phyloP scores from a whole-genome alignment of 352 stramenopile genomes.

The Globisporangium perplexum region DNA sequence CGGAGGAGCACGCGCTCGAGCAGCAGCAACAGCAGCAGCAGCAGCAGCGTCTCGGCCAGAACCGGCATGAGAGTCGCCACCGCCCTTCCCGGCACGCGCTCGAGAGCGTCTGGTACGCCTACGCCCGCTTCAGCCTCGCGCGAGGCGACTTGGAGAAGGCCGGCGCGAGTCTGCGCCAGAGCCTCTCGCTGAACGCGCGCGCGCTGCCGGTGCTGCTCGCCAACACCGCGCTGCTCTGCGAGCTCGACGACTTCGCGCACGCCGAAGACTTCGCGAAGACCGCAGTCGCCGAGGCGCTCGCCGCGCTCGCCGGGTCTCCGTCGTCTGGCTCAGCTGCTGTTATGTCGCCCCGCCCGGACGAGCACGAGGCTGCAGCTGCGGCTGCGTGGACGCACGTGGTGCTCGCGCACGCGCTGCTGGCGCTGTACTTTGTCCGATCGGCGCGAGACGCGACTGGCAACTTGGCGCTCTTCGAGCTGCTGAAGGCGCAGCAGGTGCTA shows the following conservation, averaged over 20 bases:
- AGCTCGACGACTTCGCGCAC: constrained; percentile 41
- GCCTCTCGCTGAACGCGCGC: constrained; percentile 42
- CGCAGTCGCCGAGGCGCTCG: constrained; percentile 20
- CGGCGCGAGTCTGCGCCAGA: constrained; percentile 45
- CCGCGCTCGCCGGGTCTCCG: constrained; percentile 11
- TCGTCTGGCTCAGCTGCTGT: no score
- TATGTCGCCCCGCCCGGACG: not conserved
- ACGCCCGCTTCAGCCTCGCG: constrained; percentile 49
- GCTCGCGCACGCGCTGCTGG: constrained; percentile 55
- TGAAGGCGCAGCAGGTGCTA: constrained; percentile 46
- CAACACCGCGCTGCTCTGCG: constrained; percentile 53
- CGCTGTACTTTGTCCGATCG: constrained; percentile 46
- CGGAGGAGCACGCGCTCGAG: constrained; percentile 19
- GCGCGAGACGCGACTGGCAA: constrained; percentile 50
- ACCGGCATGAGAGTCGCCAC: no score
- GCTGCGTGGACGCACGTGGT: constrained; percentile 13
- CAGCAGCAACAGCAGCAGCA: constrained; percentile 5
- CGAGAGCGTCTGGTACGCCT: constrained; percentile 51
- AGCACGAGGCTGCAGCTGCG: not conserved
- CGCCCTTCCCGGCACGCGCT: constrained; percentile 14
- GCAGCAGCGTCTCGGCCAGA: no score
- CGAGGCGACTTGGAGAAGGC: constrained; percentile 49
- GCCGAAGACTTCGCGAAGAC: constrained; percentile 42
- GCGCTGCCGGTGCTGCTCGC: constrained; percentile 33
- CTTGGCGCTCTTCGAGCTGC: constrained; percentile 55